Conservation (phyloP, 345 rosid species). For the Rhizophora mangle region DNA sequence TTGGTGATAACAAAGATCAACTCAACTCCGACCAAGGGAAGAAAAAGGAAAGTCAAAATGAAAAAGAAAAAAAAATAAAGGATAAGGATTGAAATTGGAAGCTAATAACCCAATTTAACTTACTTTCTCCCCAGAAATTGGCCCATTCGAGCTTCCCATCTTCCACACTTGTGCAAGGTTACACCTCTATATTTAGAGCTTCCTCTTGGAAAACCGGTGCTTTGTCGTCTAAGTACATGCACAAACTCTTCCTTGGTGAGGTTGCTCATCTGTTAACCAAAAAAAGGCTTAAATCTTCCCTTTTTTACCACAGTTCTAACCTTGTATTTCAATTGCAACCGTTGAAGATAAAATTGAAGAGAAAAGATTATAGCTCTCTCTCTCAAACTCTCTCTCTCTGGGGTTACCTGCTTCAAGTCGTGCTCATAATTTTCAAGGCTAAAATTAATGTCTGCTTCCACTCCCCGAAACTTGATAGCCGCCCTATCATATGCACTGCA, state of each 20-base stretch:
- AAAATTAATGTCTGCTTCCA: conserved; percentile 91
- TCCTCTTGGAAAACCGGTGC: conserved; percentile 93
- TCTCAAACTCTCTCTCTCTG: conserved; percentile 4
- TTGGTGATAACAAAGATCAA: background rate
- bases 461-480: conserved; percentile 92
- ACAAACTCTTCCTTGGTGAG: conserved; percentile 91
- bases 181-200: conserved; percentile 98
- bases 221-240: conserved; percentile 92
- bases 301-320: conserved; percentile 13
- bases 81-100: background rate
- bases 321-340: conserved; percentile 9
- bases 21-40: background rate
- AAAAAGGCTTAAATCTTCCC: conserved; percentile 11
- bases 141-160: conserved; percentile 99
- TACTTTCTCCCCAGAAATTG: conserved; percentile 95
- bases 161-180: conserved; percentile 94
- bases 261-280: conserved; percentile 66
- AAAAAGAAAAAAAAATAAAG: background rate
- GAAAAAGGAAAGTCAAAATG: no score
- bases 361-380: background rate
- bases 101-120: background rate
- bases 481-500: conserved; percentile 97
- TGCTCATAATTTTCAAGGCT: conserved; percentile 76
- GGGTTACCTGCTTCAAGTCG: conserved; percentile 83
- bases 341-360: conserved; percentile 34